These are phyloP conservation scores for Magnusiomyces ingens DNA, from an alignment of 1,139 yeast genomes.

Conservation along the genomic window DNA sequence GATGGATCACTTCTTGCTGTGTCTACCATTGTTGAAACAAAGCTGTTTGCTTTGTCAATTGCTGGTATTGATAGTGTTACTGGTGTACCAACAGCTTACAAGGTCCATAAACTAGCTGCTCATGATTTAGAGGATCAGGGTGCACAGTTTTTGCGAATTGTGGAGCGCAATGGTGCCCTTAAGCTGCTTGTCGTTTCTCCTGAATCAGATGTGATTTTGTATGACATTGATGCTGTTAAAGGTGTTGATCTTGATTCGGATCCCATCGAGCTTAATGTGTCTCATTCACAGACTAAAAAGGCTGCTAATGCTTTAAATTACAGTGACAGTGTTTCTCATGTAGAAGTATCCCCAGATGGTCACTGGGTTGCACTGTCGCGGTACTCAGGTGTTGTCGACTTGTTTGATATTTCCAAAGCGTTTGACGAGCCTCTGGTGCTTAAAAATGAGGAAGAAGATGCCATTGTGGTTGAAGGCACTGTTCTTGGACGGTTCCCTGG, in stretches of 20 bases:
- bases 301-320: conserved; percentile 19
- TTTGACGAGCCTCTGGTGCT: conserved; percentile 18
- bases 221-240: conserved; percentile 16
- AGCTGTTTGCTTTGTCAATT: conserved; percentile 53
- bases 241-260: conserved; percentile 10
- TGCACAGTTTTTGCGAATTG: conserved; percentile 36
- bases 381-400: conserved; percentile 60
- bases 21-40: conserved; percentile 61
- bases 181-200: conserved; percentile 52
- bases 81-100: conserved; percentile 10
- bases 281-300: conserved; percentile 26
- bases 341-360: conserved; percentile 44
- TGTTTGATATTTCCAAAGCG: conserved; percentile 35
- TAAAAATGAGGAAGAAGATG: background rate
- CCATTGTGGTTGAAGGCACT: conserved; percentile 14
- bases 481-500: conserved; percentile 46
- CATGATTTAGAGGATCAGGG: conserved; percentile 46
- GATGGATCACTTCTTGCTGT: conserved; percentile 65
- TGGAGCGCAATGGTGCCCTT: conserved; percentile 11
- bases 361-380: conserved; percentile 49
- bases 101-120: conserved; percentile 26
- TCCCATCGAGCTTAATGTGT: conserved; percentile 16
- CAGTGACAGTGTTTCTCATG: conserved; percentile 43
- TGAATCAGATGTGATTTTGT: conserved; percentile 53
- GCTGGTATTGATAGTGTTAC: conserved; percentile 5